These are phyloP conservation scores for Citropsis articulata DNA, from an alignment of 345 rosid species.

Conservation along the genomic window DNA sequence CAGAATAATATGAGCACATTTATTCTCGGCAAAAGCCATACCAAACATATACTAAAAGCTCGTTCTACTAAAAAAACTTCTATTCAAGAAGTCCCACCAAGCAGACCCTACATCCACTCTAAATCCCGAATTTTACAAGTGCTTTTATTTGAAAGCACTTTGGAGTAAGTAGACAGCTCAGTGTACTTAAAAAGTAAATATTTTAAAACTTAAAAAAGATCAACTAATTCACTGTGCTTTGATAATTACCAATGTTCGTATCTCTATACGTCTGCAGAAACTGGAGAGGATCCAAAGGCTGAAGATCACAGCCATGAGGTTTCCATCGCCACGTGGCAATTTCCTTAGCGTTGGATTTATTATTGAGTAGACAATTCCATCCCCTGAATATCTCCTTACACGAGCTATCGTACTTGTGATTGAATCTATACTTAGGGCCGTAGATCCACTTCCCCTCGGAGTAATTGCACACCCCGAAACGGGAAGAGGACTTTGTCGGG, in stretches of 20 bases:
- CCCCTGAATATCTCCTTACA: conserved; percentile 97
- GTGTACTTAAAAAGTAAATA: too few species aligned
- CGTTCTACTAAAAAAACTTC: too few species aligned
- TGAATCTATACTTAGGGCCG: conserved; percentile 36
- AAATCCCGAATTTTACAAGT: too few species aligned
- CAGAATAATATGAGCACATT: too few species aligned
- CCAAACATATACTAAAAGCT: too few species aligned
- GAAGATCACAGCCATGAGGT: conserved; percentile 60
- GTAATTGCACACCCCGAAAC: conserved; percentile 45
- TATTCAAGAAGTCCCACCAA: too few species aligned
- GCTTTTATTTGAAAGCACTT: not conserved
- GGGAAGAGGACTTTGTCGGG: not conserved
- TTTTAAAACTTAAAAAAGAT: too few species aligned
- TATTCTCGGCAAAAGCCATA: too few species aligned
- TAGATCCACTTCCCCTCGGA: conserved; percentile 79
- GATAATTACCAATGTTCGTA: conserved; percentile 61
- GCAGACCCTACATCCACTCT: too few species aligned
- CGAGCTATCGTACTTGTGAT: conserved; percentile 40
- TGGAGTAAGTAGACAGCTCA: too few species aligned
- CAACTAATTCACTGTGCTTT: not conserved
- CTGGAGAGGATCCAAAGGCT: conserved; percentile 52
- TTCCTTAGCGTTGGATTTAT: conserved; percentile 61
- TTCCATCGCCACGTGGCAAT: conserved; percentile 86
- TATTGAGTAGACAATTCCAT: conserved; percentile 76
- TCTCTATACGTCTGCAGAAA: conserved; percentile 56